Evolutionary conservation across 345 rosid genomes (phyloP), one percentile per base, ranked within the genome.

Genomic region (Excoecaria cochinchinensis): DNA sequence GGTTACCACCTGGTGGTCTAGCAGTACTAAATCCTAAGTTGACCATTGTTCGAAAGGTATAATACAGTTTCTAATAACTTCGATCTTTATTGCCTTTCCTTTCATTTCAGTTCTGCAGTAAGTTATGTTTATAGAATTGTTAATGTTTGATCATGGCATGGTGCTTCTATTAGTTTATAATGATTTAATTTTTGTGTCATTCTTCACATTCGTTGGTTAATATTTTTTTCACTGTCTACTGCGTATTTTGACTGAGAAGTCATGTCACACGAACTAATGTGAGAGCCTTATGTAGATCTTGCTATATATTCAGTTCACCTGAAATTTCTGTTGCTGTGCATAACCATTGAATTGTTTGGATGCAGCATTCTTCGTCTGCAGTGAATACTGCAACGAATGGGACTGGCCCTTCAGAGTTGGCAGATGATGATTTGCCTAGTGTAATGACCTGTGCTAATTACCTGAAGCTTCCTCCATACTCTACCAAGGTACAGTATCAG

Each of bases 401-500:
- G 53, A 81, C 81, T 17, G 97, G 89, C 24, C 82, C 91, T 56
- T 82, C 84, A 21, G 99, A 96, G 76, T 85, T 91, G 16, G 99
- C 98, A 24, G 98, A 96, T 76, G 97, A 92, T 51, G 98, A 92
- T 82, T 82, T 96, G 80, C 99, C 98, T 3, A 96, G 99, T 69
- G 99, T 96, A 62, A 96, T 96, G 99, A 96, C 99, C 61, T 93
- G 99, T 81, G 99, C 98, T 71, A 96, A 96, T 87, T 96, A 96
- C 89, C 88, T 96, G 68, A 96, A 96, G 82, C 99, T 96, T 76
- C 99, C 99, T 70, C 97, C 99, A 38, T 96, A 93, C 82, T 93
- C 99, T 11, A 88, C 97, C 38, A 96, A 96, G 98, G 99, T 92
- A 85, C 65, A 8, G 10, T n/a, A 50, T 44, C 53, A n/a, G 38